Evolutionary conservation across 768 basidiomycete genomes (phyloP), one percentile per base, ranked within the genome.

Genomic region (Termitomyces eurrhizus): DNA sequence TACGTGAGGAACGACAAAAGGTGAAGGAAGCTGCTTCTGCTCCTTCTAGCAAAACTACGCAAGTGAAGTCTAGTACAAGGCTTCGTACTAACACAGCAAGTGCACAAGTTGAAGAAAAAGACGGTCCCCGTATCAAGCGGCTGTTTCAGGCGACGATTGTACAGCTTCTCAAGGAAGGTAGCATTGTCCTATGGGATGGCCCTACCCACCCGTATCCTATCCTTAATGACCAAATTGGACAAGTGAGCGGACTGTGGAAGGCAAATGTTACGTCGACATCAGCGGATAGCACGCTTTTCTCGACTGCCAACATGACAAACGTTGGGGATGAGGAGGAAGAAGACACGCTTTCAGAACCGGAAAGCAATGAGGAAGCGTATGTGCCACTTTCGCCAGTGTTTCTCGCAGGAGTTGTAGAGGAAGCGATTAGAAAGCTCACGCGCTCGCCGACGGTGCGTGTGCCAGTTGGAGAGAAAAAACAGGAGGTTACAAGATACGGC

Each of bases 161-260:
- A 21, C 81, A 86, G 68, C 73, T 92, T 24, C 76, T 85, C 52
- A 78, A 83, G 57, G 90, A 92, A 60, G 92, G 91, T n/a, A 83
- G 81, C 58, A 84, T 92, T 59, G 77, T 91, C 0, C 70, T 89
- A 3, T 90, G 88, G 85, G 86, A 89, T 59, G 88, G 89, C 0
- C 83, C 86, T 3, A 74, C 76, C 14, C 76, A 78, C 11, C 68
- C 76, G 1, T 70, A 72, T 56, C 73, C 59, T 73, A 0, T 57
- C 60, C 35, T 51, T 18, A 24, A 36, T 39, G 16, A 63, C 16
- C 42, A 61, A 5, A 61, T 58, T 14, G 63, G 51, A 11, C 65
- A 74, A 35, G 63, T 70, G 6, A 75, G 72, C 36, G 66, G 68
- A 9, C 66, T 88, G 36, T 90, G 89, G 89, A 84, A 79, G 58